A percentile compares a stretch with the other conserved stretches of the same genome.
Evolutionary conservation across 2,329 filamentous ascomycete genomes (phyloP).

Genomic region (Botrytis deweyae): DNA sequence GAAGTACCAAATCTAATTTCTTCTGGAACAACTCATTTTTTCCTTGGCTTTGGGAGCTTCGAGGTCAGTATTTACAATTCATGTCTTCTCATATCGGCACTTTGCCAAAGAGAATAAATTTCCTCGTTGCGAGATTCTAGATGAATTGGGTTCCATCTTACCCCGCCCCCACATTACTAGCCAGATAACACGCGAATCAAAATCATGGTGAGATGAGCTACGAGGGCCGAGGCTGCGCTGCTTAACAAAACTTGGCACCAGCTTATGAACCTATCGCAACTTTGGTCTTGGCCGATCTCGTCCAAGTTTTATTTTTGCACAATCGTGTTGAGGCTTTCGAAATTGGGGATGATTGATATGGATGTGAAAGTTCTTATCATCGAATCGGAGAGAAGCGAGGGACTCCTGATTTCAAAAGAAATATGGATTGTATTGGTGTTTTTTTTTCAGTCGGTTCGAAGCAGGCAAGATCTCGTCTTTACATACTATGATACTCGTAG

Average conservation of each 20-base stretch:
- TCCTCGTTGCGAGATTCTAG: neutral
- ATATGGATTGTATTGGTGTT: neutral
- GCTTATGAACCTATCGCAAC: neutral
- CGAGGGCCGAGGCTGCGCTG: neutral
- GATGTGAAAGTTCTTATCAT: neutral
- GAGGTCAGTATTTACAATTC: neutral
- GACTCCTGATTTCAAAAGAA: neutral
- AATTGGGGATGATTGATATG: neutral
- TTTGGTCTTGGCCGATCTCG: neutral
- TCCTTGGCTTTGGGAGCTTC: too few relatives aligned
- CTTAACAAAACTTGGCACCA: neutral
- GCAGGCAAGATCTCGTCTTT: neutral
- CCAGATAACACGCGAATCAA: neutral
- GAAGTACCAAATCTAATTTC: neutral
- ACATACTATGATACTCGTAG: too few relatives aligned
- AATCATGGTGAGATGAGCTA: neutral
- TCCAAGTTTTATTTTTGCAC: neutral
- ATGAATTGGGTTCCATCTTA: neutral
- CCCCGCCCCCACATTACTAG: neutral
- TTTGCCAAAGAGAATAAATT: neutral
- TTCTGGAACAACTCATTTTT: neutral
- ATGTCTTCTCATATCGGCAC: too few relatives aligned
- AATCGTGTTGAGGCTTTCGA: neutral
- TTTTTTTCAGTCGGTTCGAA: accelerated
- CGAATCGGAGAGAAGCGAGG: neutral